phyloP scores from a whole-genome alignment of 2,329 filamentous ascomycete species.

The Proliferodiscus dingleyae region DNA sequence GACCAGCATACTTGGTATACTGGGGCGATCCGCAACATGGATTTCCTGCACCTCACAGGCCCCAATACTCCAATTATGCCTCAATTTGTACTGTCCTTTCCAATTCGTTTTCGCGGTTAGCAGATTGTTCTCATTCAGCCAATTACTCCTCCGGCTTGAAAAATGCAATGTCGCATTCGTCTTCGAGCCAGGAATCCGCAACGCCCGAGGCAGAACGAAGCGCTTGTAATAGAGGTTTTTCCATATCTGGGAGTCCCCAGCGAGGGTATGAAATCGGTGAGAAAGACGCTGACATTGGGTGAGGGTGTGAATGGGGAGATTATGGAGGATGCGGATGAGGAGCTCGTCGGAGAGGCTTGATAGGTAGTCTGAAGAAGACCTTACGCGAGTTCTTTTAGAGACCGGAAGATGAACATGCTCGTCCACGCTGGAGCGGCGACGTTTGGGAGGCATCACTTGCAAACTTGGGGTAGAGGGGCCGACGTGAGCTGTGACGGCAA shows the following conservation, averaged over 20 bases:
- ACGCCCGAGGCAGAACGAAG: slow-evolving; percentile 77
- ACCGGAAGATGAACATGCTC: slow-evolving; percentile 2
- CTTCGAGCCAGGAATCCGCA: slow-evolving; percentile 66
- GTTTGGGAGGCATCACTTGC: slow-evolving; percentile 18
- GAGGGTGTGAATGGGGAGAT: slow-evolving; percentile 65
- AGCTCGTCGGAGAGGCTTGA: slow-evolving; percentile 81
- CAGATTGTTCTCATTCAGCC: slow-evolving; percentile 38
- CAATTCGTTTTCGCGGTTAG: slow-evolving; percentile 55
- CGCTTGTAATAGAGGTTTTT: slow-evolving; percentile 80
- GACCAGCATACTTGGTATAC: slow-evolving; percentile 59
- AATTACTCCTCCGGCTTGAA: slow-evolving; percentile 44
- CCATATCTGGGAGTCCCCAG: slow-evolving; percentile 85
- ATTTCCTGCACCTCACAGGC: slow-evolving; percentile 77
- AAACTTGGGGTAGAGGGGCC: neutral
- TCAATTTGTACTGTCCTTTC: slow-evolving; percentile 83
- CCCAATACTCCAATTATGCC: slow-evolving; percentile 87
- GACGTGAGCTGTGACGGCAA: neutral
- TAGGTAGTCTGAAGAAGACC: slow-evolving; percentile 51
- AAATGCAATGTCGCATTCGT: slow-evolving; percentile 30
- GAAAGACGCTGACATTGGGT: slow-evolving; percentile 63
- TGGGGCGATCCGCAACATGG: slow-evolving; percentile 33
- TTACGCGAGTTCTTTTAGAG: slow-evolving; percentile 18
- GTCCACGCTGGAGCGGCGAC: slow-evolving; percentile 19
- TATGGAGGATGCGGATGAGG: slow-evolving; percentile 75
- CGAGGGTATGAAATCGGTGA: slow-evolving; percentile 65